Evolutionary conservation across 2,329 filamentous ascomycete species (phyloP).

Genomic region (Hymenoscyphus albidus): DNA sequence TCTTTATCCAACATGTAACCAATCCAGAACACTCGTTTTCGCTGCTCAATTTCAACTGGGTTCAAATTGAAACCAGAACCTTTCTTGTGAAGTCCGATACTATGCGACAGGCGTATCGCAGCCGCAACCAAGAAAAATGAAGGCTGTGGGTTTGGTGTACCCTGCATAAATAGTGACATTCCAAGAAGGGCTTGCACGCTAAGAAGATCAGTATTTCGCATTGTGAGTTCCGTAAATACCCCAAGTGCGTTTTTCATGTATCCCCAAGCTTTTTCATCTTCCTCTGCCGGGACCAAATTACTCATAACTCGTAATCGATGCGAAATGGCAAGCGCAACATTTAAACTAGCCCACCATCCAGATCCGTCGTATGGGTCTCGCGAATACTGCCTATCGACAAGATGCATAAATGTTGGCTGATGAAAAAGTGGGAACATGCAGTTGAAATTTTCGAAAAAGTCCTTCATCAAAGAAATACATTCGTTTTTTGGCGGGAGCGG

Average conservation of each 20-base stretch:
- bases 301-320: conserved; percentile 93
- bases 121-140: conserved; percentile 87
- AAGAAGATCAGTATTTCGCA: conserved; percentile 92
- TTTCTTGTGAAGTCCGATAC: conserved; percentile 90
- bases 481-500: conserved; percentile 82
- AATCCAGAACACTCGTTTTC: conserved; percentile 74
- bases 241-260: conserved; percentile 97
- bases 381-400: conserved; percentile 92
- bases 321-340: conserved; percentile 88
- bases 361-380: conserved; percentile 89
- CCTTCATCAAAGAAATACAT: conserved; percentile 79
- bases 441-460: conserved; percentile 98
- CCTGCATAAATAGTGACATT: conserved; percentile 92
- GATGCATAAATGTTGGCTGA: conserved; percentile 96
- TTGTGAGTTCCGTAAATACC: conserved; percentile 85
- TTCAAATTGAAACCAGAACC: conserved; percentile 92
- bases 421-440: conserved; percentile 98
- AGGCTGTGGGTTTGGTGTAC: conserved; percentile 93
- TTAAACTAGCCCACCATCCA: conserved; percentile 98
- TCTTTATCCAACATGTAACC: conserved; percentile 72
- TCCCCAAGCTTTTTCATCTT: conserved; percentile 91
- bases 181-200: conserved; percentile 92
- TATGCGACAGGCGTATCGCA: conserved; percentile 86
- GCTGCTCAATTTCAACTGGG: conserved; percentile 88
- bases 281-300: conserved; percentile 82